Percentiles rank a stretch among this genome's conserved stretches.
These are phyloP conservation scores for Excoecaria agallocha DNA, from an alignment of 345 rosid species.

Conservation along the genomic window DNA sequence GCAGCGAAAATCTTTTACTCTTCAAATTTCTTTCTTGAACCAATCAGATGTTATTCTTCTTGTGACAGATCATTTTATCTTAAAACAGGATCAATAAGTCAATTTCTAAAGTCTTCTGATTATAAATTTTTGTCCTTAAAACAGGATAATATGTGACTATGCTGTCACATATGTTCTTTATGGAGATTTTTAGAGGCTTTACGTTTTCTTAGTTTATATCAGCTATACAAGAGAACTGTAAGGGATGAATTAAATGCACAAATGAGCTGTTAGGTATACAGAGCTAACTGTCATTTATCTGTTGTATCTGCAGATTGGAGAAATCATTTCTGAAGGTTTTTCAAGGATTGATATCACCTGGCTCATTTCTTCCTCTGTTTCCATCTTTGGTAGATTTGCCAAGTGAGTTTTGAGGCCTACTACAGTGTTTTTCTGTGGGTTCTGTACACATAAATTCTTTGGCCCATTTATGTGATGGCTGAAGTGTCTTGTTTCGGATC, in stretches of 20 bases:
- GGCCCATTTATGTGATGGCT: neutral
- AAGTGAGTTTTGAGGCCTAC: slow-evolving; percentile 41
- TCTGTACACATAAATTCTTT: neutral
- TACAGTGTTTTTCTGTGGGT: neutral
- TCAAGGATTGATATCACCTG: slow-evolving; percentile 77
- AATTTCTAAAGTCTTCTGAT: neutral
- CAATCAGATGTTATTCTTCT: neutral
- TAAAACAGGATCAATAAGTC: neutral
- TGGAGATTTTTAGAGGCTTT: neutral
- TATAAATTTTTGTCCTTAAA: neutral
- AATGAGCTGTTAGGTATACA: neutral
- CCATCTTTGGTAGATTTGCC: slow-evolving; percentile 89
- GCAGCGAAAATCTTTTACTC: neutral
- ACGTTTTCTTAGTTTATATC: neutral
- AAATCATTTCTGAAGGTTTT: slow-evolving; percentile 68
- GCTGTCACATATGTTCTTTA: neutral
- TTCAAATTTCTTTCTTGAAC: neutral
- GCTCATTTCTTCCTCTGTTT: slow-evolving; percentile 90
- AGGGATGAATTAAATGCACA: neutral
- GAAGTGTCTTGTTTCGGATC: neutral
- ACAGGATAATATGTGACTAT: too few species aligned
- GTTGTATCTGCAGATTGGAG: slow-evolving; percentile 58
- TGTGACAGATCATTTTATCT: neutral
- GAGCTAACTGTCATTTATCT: slow-evolving; percentile 13
- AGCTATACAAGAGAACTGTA: neutral